phyloP scores from a whole-genome alignment of 2,329 filamentous ascomycete species.

The Teratosphaeria epicoccoides region DNA sequence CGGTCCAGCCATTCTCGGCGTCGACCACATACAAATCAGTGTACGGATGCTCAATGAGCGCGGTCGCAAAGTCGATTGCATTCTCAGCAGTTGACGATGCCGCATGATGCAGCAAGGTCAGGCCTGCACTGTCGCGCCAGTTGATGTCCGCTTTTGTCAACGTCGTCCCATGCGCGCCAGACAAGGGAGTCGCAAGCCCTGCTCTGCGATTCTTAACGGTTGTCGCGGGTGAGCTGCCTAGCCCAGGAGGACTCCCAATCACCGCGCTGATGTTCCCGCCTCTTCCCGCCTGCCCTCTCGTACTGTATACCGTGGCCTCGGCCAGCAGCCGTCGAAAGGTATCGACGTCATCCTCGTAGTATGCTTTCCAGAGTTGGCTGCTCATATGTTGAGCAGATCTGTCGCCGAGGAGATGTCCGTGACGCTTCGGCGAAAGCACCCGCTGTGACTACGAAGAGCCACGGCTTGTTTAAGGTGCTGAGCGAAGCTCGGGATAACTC shows the following conservation, averaged over 20 bases:
- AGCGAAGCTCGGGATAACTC: constrained; percentile 37
- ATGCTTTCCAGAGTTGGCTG: constrained; percentile 92
- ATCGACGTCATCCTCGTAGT: constrained; percentile 96
- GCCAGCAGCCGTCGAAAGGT: constrained; percentile 82
- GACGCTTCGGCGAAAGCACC: constrained; percentile 55
- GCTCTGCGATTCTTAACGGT: constrained; percentile 25
- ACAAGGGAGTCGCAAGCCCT: constrained; percentile 34
- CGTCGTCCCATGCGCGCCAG: constrained; percentile 33
- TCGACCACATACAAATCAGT: constrained; percentile 84
- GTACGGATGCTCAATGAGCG: constrained; percentile 69
- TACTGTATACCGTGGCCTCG: constrained; percentile 53
- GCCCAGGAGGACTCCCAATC: constrained; percentile 35
- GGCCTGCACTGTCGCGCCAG: constrained; percentile 66
- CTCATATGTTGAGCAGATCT: constrained; percentile 59
- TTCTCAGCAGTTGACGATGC: constrained; percentile 62
- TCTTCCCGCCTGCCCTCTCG: constrained; percentile 39
- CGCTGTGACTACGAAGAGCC: constrained; percentile 73
- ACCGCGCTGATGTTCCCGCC: constrained; percentile 20
- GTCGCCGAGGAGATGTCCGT: constrained; percentile 29
- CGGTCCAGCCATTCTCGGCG: constrained; percentile 88
- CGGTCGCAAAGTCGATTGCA: constrained; percentile 63
- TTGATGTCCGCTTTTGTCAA: constrained; percentile 64
- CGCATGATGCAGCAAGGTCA: constrained; percentile 76
- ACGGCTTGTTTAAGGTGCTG: constrained; percentile 81
- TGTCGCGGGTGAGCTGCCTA: constrained; percentile 36